phyloP scores from a whole-genome alignment of 2,329 filamentous ascomycete genomes.

The Paradendryphiella salina region DNA sequence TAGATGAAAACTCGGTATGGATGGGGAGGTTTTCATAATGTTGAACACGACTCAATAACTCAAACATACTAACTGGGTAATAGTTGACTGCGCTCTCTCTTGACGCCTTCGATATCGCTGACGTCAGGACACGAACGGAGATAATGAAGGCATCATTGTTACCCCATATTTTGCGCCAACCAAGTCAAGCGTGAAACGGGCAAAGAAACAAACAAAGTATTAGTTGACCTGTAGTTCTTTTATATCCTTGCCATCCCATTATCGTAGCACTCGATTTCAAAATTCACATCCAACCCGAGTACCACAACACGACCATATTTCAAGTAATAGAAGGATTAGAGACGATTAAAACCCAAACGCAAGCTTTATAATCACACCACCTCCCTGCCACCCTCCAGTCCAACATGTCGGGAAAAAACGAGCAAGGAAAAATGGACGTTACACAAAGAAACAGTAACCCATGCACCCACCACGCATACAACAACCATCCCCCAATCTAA shows the following conservation, averaged over 20 bases:
- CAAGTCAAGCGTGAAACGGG: background rate
- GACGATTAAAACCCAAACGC: background rate
- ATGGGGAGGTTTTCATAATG: too few species aligned
- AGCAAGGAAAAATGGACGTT: slow-evolving; percentile 31
- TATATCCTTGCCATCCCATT: background rate
- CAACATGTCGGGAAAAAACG: slow-evolving; percentile 27
- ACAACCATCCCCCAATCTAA: background rate
- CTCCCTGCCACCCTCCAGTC: slow-evolving; percentile 14
- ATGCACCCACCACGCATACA: background rate
- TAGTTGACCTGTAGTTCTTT: background rate
- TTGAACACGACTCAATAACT: background rate
- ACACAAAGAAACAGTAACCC: slow-evolving; percentile 33
- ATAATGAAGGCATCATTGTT: slow-evolving; percentile 19
- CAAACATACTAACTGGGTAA: background rate
- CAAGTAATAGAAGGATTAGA: background rate
- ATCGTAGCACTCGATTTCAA: too few species aligned
- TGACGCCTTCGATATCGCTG: slow-evolving; percentile 6
- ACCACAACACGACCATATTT: background rate
- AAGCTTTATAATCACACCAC: too few species aligned
- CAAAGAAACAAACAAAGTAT: too few species aligned
- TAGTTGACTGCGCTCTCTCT: background rate
- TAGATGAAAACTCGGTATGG: too few species aligned
- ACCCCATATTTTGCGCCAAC: background rate
- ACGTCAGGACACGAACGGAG: slow-evolving; percentile 14
- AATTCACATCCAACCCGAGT: background rate